Conservation (phyloP, 176 grass and related monocot genomes). For the Miscanthus lutarioriparius region DNA sequence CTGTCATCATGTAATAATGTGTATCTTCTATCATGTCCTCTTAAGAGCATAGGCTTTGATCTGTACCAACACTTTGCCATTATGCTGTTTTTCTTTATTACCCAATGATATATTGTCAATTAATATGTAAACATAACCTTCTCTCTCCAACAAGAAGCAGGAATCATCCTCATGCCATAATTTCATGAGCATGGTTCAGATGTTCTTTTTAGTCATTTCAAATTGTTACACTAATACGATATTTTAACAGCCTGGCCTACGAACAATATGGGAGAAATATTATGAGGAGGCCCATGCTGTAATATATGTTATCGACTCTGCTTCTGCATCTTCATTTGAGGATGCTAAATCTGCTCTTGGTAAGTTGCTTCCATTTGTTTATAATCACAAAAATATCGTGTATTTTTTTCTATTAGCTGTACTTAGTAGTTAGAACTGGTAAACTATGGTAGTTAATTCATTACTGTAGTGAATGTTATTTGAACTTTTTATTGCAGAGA, state of each 20-base stretch:
- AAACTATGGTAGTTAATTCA: neutral
- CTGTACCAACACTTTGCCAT: neutral
- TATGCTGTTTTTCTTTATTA: conserved; percentile 14
- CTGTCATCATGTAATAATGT: neutral
- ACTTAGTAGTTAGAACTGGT: conserved; percentile 3
- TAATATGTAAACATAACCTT: neutral
- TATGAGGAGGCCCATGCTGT: conserved; percentile 96
- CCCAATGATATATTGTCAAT: conserved; percentile 3
- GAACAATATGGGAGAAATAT: conserved; percentile 99
- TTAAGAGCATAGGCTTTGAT: conserved; percentile 16
- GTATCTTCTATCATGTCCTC: neutral
- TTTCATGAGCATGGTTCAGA: neutral
- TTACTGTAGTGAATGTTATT: neutral
- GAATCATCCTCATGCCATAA: neutral
- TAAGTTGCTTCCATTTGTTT: conserved; percentile 49
- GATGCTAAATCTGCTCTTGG: conserved; percentile 93
- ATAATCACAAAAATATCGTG: conserved; percentile 1
- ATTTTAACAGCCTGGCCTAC: conserved; percentile 66
- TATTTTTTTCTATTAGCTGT: neutral
- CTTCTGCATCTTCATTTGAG: conserved; percentile 79
- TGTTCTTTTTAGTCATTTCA: neutral
- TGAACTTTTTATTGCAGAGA: conserved; percentile 57
- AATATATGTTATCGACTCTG: conserved; percentile 90
- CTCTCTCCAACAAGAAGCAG: neutral
- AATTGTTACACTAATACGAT: conserved; percentile 19